Evolutionary conservation across 495 filamentous ascomycete genomes (phyloP).

Genomic region (Cercophora newfieldiana): DNA sequence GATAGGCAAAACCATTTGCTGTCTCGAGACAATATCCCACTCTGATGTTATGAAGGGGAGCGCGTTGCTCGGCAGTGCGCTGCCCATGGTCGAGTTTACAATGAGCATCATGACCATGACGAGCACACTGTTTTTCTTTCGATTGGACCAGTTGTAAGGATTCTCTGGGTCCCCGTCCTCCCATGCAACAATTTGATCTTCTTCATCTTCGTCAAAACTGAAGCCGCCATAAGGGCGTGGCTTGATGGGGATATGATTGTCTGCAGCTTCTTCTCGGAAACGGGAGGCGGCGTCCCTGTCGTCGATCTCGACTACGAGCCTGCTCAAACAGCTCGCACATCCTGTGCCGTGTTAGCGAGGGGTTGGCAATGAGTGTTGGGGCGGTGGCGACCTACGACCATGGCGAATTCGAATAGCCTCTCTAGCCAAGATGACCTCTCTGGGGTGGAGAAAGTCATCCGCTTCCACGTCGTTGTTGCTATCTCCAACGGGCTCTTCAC

Average conservation of each 20-base stretch:
- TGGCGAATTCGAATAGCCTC: constrained; percentile 5
- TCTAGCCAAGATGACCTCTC: background rate
- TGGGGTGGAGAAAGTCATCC: constrained; percentile 10
- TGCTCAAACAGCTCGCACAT: constrained; percentile 2
- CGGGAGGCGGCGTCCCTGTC: constrained; percentile 35
- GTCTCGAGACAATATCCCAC: constrained; percentile 58
- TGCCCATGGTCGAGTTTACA: constrained; percentile 73
- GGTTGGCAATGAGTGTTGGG: background rate
- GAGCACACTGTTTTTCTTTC: constrained; percentile 59
- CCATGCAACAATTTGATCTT: constrained; percentile 48
- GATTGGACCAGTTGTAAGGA: constrained; percentile 59
- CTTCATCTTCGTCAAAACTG: constrained; percentile 23
- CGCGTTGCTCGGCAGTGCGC: constrained; percentile 64
- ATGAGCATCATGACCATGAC: constrained; percentile 61
- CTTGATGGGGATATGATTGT: constrained; percentile 23
- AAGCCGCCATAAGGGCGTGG: constrained; percentile 2
- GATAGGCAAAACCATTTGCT: constrained; percentile 67
- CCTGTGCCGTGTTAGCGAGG: background rate
- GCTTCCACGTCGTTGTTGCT: background rate
- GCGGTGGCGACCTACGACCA: background rate
- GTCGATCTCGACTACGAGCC: constrained; percentile 39
- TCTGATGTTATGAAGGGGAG: constrained; percentile 57
- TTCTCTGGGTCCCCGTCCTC: constrained; percentile 51
- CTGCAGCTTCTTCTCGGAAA: constrained; percentile 40
- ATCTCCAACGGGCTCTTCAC: background rate